phyloP scores from a whole-genome alignment of 2,329 filamentous ascomycete species.

The Talaromyces pinophilus region DNA sequence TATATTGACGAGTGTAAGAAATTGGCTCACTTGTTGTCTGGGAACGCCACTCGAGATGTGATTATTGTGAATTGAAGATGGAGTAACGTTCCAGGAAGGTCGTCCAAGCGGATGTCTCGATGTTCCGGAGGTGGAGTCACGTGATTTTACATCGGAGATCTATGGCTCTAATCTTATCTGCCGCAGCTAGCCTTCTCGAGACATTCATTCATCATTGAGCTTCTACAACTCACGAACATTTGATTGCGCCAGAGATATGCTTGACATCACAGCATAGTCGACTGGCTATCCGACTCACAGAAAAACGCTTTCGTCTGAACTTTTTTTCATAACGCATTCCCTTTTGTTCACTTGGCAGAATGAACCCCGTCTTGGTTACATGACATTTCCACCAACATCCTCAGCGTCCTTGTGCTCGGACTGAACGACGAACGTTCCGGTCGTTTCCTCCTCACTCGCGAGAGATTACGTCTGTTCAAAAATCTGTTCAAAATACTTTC shows the following conservation, averaged over 20 bases:
- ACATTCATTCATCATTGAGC: not conserved
- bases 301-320: not conserved
- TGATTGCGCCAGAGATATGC: not conserved
- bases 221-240: not conserved
- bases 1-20: not conserved
- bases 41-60: slow-evolving; percentile 1
- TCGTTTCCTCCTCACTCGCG: not conserved
- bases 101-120: not conserved
- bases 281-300: not conserved
- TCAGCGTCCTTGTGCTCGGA: not conserved
- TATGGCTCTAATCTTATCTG: slow-evolving; percentile 13
- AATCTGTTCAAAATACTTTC: not conserved
- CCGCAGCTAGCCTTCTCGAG: not conserved
- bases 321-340: too few relatives aligned
- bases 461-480: not conserved
- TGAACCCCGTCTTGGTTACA: slow-evolving; percentile 6
- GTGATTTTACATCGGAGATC: not conserved
- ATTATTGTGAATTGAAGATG: slow-evolving; percentile 12
- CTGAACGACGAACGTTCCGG: not conserved
- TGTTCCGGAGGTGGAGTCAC: slow-evolving; percentile 2
- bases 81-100: not conserved
- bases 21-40: slow-evolving; percentile 17
- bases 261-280: not conserved
- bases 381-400: slow-evolving; percentile 1
- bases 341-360: slow-evolving; percentile 1